These are phyloP conservation scores for Trametes pubescens DNA, from an alignment of 1,284 basidiomycete species.

Conservation along the genomic window DNA sequence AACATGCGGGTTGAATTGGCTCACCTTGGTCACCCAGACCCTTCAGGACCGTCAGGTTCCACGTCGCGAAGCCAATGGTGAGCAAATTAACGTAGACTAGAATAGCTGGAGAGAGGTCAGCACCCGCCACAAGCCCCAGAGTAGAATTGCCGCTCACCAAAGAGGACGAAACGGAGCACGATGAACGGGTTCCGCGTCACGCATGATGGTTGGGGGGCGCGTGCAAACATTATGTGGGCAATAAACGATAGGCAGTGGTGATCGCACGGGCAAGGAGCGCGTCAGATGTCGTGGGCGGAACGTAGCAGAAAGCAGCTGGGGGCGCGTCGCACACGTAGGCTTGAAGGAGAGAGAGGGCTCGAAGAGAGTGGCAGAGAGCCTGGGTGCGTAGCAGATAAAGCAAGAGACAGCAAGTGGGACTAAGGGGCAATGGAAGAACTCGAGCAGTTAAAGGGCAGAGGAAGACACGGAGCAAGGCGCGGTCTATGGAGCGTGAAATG, in stretches of 20 bases:
- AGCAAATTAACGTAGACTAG: conserved; percentile 60
- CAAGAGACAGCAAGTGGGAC: background rate
- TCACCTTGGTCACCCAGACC: conserved; percentile 43
- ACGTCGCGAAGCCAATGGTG: conserved; percentile 61
- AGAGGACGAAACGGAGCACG: conserved; percentile 61
- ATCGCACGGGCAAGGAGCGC: conserved; percentile 17
- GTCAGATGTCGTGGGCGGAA: conserved; percentile 23
- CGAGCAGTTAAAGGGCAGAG: conserved; percentile 19
- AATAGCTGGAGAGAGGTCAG: conserved; percentile 50
- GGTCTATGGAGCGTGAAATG: conserved; percentile 20
- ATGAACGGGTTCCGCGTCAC: conserved; percentile 54
- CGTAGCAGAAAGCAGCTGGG: conserved; percentile 16
- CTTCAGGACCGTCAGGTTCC: conserved; percentile 57
- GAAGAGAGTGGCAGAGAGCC: conserved; percentile 18
- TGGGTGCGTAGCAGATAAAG: conserved; percentile 8
- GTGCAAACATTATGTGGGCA: conserved; percentile 27
- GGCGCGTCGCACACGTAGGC: conserved; percentile 9
- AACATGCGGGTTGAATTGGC: conserved; percentile 37
- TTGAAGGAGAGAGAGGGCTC: conserved; percentile 19
- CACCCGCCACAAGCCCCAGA: background rate
- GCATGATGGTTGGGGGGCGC: conserved; percentile 6
- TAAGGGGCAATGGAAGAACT: conserved; percentile 12
- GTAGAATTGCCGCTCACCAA: conserved; percentile 54
- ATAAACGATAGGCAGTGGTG: conserved; percentile 17
- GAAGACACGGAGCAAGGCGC: conserved; percentile 13